Evolutionary conservation across 169 alveolate genomes (phyloP).

Genomic region (Plasmodium fragile): DNA sequence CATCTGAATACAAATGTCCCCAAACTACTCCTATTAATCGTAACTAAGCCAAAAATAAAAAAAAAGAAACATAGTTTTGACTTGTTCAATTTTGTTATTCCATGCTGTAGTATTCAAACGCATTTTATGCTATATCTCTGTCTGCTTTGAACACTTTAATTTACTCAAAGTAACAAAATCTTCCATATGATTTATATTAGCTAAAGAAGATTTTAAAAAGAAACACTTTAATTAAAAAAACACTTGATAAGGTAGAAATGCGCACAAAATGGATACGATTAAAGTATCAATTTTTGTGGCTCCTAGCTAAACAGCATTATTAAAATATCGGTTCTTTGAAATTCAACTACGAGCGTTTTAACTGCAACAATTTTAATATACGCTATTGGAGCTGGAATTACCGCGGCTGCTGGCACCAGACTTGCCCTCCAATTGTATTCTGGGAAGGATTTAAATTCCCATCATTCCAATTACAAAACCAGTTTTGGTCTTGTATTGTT

Average conservation of each 20-base stretch:
- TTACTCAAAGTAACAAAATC: constrained; percentile 85
- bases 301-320: neutral
- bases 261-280: neutral
- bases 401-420: constrained; percentile 97
- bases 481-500: constrained; percentile 88
- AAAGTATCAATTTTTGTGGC: neutral
- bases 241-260: constrained; percentile 72
- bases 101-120: constrained; percentile 88
- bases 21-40: constrained; percentile 92
- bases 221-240: constrained; percentile 3
- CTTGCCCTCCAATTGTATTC: constrained; percentile 93
- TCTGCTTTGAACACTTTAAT: constrained; percentile 95
- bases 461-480: constrained; percentile 92
- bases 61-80: constrained; percentile 28
- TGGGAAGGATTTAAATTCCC: constrained; percentile 87
- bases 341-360: constrained; percentile 92
- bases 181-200: constrained; percentile 21
- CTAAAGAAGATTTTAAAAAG: constrained; percentile 4
- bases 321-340: constrained; percentile 18
- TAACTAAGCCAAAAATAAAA: constrained; percentile 83
- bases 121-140: constrained; percentile 42
- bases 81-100: constrained; percentile 83
- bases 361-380: constrained; percentile 94
- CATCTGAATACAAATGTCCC: constrained; percentile 94
- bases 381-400: constrained; percentile 95